Evolutionary conservation across 1,139 yeast species (phyloP).

Genomic region (Taphrina sp.): DNA sequence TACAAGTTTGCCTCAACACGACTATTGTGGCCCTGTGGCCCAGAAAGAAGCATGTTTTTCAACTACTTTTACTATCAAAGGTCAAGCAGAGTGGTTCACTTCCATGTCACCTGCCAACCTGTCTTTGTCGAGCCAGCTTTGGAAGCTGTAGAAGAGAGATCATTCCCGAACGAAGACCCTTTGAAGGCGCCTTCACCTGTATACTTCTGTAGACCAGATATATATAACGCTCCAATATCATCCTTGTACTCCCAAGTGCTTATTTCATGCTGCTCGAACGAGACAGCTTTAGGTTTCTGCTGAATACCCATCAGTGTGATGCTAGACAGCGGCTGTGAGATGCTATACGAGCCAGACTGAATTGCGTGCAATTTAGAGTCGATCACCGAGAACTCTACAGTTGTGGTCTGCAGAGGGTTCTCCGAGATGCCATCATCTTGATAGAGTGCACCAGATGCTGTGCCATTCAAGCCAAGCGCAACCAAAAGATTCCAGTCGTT

Average conservation of each 20-base stretch:
- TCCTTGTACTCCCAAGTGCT: neutral
- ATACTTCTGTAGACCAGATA: neutral
- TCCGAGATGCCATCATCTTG: conserved; percentile 80
- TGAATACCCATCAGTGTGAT: conserved; percentile 43
- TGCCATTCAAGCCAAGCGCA: conserved; percentile 53
- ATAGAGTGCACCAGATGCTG: conserved; percentile 63
- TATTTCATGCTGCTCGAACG: too few species aligned
- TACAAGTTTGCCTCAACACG: too few species aligned
- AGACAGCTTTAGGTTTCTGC: conserved; percentile 40
- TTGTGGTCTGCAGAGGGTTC: conserved; percentile 45
- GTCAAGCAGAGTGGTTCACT: too few species aligned
- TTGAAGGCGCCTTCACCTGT: neutral
- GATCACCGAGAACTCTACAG: conserved; percentile 43
- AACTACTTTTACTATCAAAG: too few species aligned
- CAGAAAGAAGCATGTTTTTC: too few species aligned
- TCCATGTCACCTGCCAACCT: too few species aligned
- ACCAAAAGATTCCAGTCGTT: conserved; percentile 47
- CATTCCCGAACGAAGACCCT: too few species aligned
- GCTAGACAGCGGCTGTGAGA: conserved; percentile 42
- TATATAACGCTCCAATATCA: neutral
- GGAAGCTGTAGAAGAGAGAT: too few species aligned
- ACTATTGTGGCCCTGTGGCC: too few species aligned
- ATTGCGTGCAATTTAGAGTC: conserved; percentile 40
- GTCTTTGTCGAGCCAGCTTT: too few species aligned
- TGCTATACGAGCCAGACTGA: conserved; percentile 41